Evolutionary conservation across 768 basidiomycete species (phyloP), one percentile per base, ranked within the genome.

Genomic region (Russula lepida): DNA sequence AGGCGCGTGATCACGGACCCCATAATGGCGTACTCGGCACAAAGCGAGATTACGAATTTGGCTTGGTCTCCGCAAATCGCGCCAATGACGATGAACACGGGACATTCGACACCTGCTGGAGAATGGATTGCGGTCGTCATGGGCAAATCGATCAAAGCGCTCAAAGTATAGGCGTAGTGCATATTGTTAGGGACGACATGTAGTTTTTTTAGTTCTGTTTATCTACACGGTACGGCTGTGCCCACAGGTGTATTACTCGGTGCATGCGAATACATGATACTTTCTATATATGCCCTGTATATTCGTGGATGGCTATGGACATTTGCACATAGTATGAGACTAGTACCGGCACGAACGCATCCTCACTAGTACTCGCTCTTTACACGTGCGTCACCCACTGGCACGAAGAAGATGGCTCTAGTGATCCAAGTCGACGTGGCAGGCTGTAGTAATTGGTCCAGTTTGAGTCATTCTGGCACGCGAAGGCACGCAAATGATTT

Each of bases 61-160:
- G 89, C 88, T 12, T 95, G 92, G 92, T 91, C 89, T n/a, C 89
- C 90, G 23, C 81, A 82, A 62, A 88, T 93, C 63, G 81, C 83
- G 65, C 85, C 85, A 9, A 81, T 89, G 81, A 79, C 82, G 51
- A 84, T 88, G 81, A 83, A 83, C 64, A 84, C 81, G 0, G 88
- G 89, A 19, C 83, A 86, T 67, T 81, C 84, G 59, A 89, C 86
- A 1, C 81, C 79, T 27, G 80, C 86, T 0, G 89, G 89, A 23
- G 92, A 94, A 72, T 95, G 92, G 91, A 75, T 95, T 21, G 91
- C 88, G 25, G 81, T 92, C 69, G 84, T 88, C 46, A 85, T 84
- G 65, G 92, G 92, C 30, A 92, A 86, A 74, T 80, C 81, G 19
- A 84, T 95, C 67, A 88, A 88, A 72, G 84, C 87, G 35, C 71